These are phyloP conservation scores for Clarireedia paspali DNA, from an alignment of 2,329 filamentous ascomycete species.

Conservation along the genomic window DNA sequence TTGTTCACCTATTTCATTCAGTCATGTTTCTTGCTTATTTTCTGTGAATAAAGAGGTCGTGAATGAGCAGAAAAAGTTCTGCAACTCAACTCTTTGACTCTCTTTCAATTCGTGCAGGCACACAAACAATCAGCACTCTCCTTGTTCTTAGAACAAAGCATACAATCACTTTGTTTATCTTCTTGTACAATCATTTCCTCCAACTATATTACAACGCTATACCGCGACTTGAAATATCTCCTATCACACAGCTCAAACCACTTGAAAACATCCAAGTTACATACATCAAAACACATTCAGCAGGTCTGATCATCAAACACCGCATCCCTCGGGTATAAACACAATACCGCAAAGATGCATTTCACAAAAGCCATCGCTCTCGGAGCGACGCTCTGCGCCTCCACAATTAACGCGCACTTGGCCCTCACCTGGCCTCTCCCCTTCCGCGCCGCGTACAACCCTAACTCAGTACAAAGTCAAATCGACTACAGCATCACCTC, in stretches of 20 bases:
- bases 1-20: neutral
- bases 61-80: neutral
- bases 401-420: slow-evolving; percentile 12
- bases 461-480: neutral
- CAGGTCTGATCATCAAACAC: slow-evolving; percentile 2
- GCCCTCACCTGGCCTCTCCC: slow-evolving; percentile 12
- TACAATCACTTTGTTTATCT: neutral
- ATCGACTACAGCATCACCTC: slow-evolving; percentile 14
- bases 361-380: neutral
- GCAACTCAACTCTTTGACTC: neutral
- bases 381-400: neutral
- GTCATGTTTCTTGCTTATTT: neutral
- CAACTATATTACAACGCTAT: neutral
- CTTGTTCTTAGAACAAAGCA: neutral
- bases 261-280: neutral
- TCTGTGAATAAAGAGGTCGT: neutral
- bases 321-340: neutral
- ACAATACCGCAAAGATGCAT: neutral
- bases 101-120: neutral
- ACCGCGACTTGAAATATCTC: neutral
- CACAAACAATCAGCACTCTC: neutral
- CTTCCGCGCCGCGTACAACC: slow-evolving; percentile 11
- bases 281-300: slow-evolving; percentile 1
- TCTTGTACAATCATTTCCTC: neutral
- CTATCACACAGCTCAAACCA: neutral